Conservation (phyloP, 108 stramenopile species). For the Aurantiochytrium sp. region DNA sequence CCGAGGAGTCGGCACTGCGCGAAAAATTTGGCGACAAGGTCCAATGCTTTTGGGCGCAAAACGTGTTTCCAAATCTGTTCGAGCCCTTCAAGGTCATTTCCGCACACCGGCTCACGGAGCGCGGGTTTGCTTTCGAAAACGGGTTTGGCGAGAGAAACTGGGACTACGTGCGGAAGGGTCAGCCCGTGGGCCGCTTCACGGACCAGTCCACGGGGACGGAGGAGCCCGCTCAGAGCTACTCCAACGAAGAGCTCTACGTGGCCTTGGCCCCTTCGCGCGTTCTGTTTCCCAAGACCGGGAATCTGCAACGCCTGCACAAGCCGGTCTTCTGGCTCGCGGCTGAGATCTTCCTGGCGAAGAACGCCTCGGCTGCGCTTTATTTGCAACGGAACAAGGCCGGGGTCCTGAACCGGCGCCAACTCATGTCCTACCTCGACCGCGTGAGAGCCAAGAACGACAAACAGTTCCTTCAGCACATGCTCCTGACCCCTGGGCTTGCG, state of each 20-base stretch:
- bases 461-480: neutral
- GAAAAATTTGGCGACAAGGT: no score
- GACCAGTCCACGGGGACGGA: neutral
- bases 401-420: neutral
- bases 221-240: neutral
- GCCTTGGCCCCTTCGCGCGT: neutral
- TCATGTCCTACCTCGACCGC: neutral
- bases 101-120: neutral
- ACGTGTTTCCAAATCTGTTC: neutral
- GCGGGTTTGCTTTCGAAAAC: neutral
- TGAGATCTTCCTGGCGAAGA: neutral
- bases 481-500: neutral
- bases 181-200: neutral
- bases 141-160: neutral
- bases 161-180: neutral
- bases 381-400: neutral
- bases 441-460: neutral
- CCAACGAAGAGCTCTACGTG: neutral
- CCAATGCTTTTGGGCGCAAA: neutral
- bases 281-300: neutral
- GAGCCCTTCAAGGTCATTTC: neutral
- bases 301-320: neutral
- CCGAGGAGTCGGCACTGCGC: no score
- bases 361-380: no score
- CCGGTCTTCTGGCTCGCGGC: constrained; percentile 1